Base-by-base conservation (phyloP, 129 eudicot genomes). In the Flaveria brownii region DNA sequence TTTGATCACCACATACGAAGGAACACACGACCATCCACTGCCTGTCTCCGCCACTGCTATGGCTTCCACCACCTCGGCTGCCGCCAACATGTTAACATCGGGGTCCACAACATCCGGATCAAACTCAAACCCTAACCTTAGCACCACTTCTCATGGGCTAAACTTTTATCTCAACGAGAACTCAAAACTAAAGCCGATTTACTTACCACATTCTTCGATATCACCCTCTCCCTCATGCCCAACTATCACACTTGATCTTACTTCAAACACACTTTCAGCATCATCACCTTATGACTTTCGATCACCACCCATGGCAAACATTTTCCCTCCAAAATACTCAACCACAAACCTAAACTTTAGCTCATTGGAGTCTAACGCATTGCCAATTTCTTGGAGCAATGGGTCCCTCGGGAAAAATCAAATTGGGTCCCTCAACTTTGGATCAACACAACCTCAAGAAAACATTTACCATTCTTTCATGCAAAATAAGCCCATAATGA, bases 11-110 rank as follows among this genome's bases (percentile, higher is more conserved):
- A 92, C 98, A 3, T 92, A 92, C 13, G 98, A 92, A 90, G 98
- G 98, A 42, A 88, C 96, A 60, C 98, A 92, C 67, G 90, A 88
- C 89, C 98, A 92, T 70, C 87, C 92, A 8, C 94, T 92, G 54
- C 81, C 98, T 0, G 65, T 84, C n/a, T 82, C 98, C 0, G 98
- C 98, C 85, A 90, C 96, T 13, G 88, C 96, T 3, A 90, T 89
- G 91, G 96, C 98, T 0, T 87, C 97, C 77, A 93, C 93, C 78
- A 90, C 97, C 6, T 85, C 98, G 0, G 97, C 96, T 0, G 96
- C 98, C 2, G 96, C 97, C 7, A 76, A 72, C 51, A 90, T 90
- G 96, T 76, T 91, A 46, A 26, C 85, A 25, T 90, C 97, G 0
- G 94, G 92, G 15, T 88, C 94, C 45, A 77, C 98, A 28, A 75